Conservation (phyloP, 371 early-diverging fungal genomes). For the Parasitella parasitica region DNA sequence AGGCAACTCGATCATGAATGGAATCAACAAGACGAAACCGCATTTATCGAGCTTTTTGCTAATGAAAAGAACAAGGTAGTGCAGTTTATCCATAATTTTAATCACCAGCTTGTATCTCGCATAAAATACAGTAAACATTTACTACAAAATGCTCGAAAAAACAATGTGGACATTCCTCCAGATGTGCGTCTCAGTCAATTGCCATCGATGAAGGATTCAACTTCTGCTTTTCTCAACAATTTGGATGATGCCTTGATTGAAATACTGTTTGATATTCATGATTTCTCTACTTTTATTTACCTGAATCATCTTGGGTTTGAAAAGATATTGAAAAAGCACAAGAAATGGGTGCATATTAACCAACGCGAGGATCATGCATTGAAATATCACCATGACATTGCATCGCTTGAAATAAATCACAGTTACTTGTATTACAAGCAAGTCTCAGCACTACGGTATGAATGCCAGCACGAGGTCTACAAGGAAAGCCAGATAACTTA, state of each 20-base stretch:
- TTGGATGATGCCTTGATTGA: slow-evolving; percentile 20
- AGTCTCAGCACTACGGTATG: slow-evolving; percentile 5
- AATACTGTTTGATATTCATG: slow-evolving; percentile 63
- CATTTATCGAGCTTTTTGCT: slow-evolving; percentile 71
- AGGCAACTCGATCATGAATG: slow-evolving; percentile 39
- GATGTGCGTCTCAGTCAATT: not conserved
- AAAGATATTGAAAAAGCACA: slow-evolving; percentile 88
- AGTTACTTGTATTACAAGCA: not conserved
- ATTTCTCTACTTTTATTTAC: slow-evolving; percentile 80
- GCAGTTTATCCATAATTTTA: slow-evolving; percentile 73
- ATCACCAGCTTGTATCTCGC: slow-evolving; percentile 69
- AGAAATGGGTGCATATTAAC: slow-evolving; percentile 65
- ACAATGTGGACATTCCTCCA: slow-evolving; percentile 3
- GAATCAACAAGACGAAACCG: slow-evolving; percentile 66
- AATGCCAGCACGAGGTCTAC: slow-evolving; percentile 15
- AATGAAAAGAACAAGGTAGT: slow-evolving; percentile 83
- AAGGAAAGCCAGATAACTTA: not conserved
- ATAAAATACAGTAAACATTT: slow-evolving; percentile 71
- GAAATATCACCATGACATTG: not conserved
- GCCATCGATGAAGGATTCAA: not conserved
- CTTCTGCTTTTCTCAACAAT: not conserved
- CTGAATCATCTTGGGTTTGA: slow-evolving; percentile 89
- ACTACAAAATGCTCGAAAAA: slow-evolving; percentile 25
- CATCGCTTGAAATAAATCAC: not conserved
- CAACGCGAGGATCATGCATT: slow-evolving; percentile 35